Evolutionary conservation across 768 basidiomycete genomes (phyloP).

Genomic region (Podaxis rugospora): DNA sequence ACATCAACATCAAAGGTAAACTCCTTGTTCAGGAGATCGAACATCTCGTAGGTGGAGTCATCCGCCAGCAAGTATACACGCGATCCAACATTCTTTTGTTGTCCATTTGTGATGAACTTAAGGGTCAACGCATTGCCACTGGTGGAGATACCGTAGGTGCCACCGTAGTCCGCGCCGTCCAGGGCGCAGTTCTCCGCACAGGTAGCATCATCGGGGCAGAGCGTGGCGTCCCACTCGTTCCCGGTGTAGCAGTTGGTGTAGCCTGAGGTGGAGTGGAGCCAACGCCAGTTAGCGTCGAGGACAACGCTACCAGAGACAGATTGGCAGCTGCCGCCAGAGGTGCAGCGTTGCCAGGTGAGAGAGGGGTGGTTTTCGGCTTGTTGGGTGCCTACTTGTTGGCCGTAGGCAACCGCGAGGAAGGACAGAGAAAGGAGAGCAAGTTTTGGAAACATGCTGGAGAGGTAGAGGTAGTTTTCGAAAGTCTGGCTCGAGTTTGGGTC

Average conservation of each 20-base stretch:
- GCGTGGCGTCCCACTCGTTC: conserved; percentile 23
- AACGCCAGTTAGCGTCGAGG: conserved; percentile 44
- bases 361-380: conserved; percentile 38
- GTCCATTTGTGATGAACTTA: conserved; percentile 29
- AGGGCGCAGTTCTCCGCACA: conserved; percentile 31
- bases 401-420: conserved; percentile 26
- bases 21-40: conserved; percentile 21
- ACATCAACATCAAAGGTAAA: conserved; percentile 21
- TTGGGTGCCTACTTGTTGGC: conserved; percentile 38
- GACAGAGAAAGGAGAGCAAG: conserved; percentile 24
- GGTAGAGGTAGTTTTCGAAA: too few relatives aligned
- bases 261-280: conserved; percentile 26
- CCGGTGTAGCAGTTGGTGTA: conserved; percentile 29
- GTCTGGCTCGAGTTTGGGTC: too few relatives aligned
- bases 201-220: conserved; percentile 34
- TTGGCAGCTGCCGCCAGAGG: conserved; percentile 27
- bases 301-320: conserved; percentile 24
- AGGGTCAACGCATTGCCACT: conserved; percentile 33
- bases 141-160: conserved; percentile 25
- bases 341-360: conserved; percentile 34
- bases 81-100: conserved; percentile 17
- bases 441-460: not conserved
- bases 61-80: conserved; percentile 19
- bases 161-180: conserved; percentile 32
- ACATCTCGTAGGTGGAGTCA: conserved; percentile 17